These are phyloP conservation scores for Hyphodiscus sp. DNA, from an alignment of 2,329 filamentous ascomycete genomes.

Conservation along the genomic window DNA sequence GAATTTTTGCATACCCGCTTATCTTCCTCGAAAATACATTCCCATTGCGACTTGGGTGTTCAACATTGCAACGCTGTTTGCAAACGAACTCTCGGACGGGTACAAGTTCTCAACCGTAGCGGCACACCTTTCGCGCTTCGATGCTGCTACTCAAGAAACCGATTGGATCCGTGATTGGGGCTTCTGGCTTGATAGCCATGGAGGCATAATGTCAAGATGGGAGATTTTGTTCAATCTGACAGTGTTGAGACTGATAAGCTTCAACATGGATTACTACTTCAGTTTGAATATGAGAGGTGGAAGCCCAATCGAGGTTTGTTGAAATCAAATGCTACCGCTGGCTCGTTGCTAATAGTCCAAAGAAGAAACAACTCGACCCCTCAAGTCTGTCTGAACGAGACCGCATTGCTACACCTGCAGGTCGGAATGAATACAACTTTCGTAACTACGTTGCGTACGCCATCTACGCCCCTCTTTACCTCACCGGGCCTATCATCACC, in stretches of 20 bases:
- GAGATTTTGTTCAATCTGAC: conserved; percentile 98
- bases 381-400: conserved; percentile 82
- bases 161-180: conserved; percentile 43
- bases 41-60: conserved; percentile 81
- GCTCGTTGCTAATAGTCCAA: conserved; percentile 55
- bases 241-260: conserved; percentile 85
- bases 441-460: conserved; percentile 85
- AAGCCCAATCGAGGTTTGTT: conserved; percentile 74
- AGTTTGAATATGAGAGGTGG: conserved; percentile 57
- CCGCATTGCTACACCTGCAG: conserved; percentile 70
- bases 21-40: conserved; percentile 62
- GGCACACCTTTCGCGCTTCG: conserved; percentile 37
- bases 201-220: conserved; percentile 85
- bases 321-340: neutral
- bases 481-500: conserved; percentile 87
- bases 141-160: neutral
- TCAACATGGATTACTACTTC: conserved; percentile 97
- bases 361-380: conserved; percentile 97
- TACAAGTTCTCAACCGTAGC: conserved; percentile 66
- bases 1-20: conserved; percentile 75
- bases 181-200: conserved; percentile 67
- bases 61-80: conserved; percentile 78
- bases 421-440: conserved; percentile 64
- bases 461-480: conserved; percentile 87
- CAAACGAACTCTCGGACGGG: conserved; percentile 77